These are phyloP conservation scores for Endoconidiophora laricicola DNA, from an alignment of 2,329 filamentous ascomycete species.

Conservation along the genomic window DNA sequence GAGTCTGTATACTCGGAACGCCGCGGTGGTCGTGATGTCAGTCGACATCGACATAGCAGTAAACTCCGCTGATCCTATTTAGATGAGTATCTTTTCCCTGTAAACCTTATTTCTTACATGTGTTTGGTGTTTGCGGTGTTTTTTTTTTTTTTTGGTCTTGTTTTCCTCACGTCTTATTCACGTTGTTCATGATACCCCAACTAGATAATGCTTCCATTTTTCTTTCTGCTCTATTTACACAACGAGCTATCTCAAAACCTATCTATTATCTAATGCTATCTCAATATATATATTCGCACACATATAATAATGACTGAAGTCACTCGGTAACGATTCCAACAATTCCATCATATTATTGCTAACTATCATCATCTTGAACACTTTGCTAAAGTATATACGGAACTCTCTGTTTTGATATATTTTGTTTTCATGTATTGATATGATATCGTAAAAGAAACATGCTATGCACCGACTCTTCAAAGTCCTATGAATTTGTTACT, in stretches of 20 bases:
- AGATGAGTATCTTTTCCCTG: too few species aligned
- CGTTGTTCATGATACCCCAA: too few species aligned
- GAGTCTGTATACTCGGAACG: slow-evolving; percentile 8
- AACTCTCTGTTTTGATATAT: neutral
- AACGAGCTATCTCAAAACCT: too few species aligned
- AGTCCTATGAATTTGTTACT: neutral
- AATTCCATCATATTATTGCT: neutral
- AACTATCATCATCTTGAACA: neutral
- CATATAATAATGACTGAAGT: too few species aligned
- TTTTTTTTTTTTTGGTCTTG: too few species aligned
- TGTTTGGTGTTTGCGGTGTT: too few species aligned
- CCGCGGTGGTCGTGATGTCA: slow-evolving; percentile 2
- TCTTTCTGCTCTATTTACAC: too few species aligned
- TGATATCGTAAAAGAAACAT: neutral
- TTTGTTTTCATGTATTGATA: neutral
- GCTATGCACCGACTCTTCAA: neutral
- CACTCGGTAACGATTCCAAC: neutral
- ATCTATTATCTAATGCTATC: too few species aligned
- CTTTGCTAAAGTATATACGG: neutral
- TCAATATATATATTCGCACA: too few species aligned
- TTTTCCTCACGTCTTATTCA: too few species aligned
- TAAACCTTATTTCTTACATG: too few species aligned
- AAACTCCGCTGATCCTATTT: neutral
- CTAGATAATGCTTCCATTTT: too few species aligned
- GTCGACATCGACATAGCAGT: neutral